Base-by-base conservation (phyloP, 73 alveolate species). In the Tetrahymena borealis region DNA sequence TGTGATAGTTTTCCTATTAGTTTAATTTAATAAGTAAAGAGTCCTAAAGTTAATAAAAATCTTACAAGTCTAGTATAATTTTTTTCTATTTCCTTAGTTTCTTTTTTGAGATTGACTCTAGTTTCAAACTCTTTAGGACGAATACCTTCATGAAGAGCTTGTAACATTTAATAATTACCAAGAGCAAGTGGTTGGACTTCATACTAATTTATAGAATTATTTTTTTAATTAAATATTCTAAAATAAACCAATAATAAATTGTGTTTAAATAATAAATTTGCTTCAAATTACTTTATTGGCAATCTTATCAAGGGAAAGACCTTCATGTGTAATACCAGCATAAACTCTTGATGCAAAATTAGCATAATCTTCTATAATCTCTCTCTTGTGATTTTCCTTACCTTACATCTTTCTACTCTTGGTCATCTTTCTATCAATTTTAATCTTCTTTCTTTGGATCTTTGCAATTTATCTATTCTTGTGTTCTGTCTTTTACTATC, bases 261-360 rank as follows among this genome's bases (percentile, higher is more conserved):
- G n/a, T n/a, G n/a, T 60, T 2, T 5, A 60, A 60, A 18, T 5
- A 15, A 20, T 60, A 8, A 60, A 7, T 60, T 18, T 41, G 78
- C 32, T 60, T n/a, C n/a, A n/a, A n/a, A n/a, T n/a, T 60, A 60
- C 85, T 92, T 98, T 98, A 79, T 97, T 97, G 31, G 99, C 99
- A 43, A 97, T 98, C 92, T 98, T 96, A 94, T 98, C 99, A 1
- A 98, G 97, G 39, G 97, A 95, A 8, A 98, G 98, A 4, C 99
- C 99, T 93, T 98, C 99, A 39, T 99, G 95, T 20, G 99, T 98
- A 38, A 98, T 97, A 1, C 99, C 99, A 33, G 99, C 99, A 93
- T 98, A 98, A 10, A 98, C 99, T 43, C 96, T 96, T 13, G 99
- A 97, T 3, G 99, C 99, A 94, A 98, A 98, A 91, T 98, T 97